Percentiles rank a stretch among this genome's conserved stretches.
Evolutionary conservation across 441 rosid genomes (phyloP).

Genomic region (Brassica hybrid): DNA sequence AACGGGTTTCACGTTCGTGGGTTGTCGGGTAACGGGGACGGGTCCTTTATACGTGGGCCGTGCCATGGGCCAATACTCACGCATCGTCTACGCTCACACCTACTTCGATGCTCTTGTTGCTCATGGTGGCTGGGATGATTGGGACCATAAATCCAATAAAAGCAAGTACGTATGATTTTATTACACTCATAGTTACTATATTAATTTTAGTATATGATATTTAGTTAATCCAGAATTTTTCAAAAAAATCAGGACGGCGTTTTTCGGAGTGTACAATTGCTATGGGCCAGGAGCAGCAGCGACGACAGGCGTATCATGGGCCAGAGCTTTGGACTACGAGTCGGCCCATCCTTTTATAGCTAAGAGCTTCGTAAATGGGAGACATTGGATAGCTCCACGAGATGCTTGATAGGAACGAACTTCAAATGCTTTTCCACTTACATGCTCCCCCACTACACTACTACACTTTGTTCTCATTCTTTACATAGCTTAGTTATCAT

Average conservation of each 20-base stretch:
- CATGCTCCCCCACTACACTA: background rate
- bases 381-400: conserved; percentile 85
- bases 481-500: conserved; percentile 13
- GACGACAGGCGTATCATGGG: conserved; percentile 84
- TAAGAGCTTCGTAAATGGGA: conserved; percentile 89
- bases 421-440: background rate
- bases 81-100: conserved; percentile 84
- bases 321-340: conserved; percentile 75
- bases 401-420: conserved; percentile 55
- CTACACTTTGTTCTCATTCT: background rate
- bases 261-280: conserved; percentile 85
- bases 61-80: conserved; percentile 94
- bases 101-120: conserved; percentile 86
- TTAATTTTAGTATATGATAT: background rate
- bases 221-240: background rate
- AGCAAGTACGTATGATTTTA: conserved; percentile 58
- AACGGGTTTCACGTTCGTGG: conserved; percentile 81
- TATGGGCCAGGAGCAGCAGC: conserved; percentile 89
- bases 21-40: conserved; percentile 80
- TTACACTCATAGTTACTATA: background rate
- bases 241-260: conserved; percentile 62
- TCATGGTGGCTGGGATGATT: conserved; percentile 95
- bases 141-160: conserved; percentile 88
- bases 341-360: conserved; percentile 80
- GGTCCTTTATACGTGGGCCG: conserved; percentile 89